A percentile compares a stretch with the other conserved stretches of the same genome.
Evolutionary conservation across 2,329 filamentous ascomycete species (phyloP).

Genomic region (Myriosclerotinia duriaeana): DNA sequence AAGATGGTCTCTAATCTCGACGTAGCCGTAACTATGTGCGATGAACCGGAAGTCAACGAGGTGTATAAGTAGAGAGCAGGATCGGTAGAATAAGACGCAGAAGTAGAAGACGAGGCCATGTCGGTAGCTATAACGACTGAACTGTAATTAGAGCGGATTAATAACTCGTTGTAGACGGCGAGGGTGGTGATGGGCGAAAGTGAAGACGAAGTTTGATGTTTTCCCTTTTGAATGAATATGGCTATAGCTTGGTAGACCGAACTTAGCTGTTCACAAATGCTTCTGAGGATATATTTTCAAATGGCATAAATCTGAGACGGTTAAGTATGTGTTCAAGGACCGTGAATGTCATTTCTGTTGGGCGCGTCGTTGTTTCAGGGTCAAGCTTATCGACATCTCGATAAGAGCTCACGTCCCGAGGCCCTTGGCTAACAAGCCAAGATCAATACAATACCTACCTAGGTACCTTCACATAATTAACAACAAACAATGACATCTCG

Average conservation of each 20-base stretch:
- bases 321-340: background rate
- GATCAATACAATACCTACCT: background rate
- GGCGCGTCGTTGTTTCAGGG: slow-evolving; percentile 12
- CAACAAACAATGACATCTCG: slow-evolving; percentile 5
- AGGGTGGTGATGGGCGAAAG: background rate
- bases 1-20: slow-evolving; percentile 95
- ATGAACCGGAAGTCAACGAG: slow-evolving; percentile 90
- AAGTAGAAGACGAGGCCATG: slow-evolving; percentile 39
- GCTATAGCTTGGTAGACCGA: background rate
- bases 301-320: background rate
- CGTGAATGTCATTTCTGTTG: slow-evolving; percentile 10
- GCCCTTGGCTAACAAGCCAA: too few species aligned
- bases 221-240: background rate
- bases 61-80: slow-evolving; percentile 90
- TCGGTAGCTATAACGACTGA: slow-evolving; percentile 21
- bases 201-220: background rate
- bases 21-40: slow-evolving; percentile 93
- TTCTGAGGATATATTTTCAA: background rate
- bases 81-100: slow-evolving; percentile 49
- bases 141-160: slow-evolving; percentile 3
- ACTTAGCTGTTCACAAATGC: background rate
- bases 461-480: slow-evolving; percentile 7
- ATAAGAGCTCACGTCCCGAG: slow-evolving; percentile 4
- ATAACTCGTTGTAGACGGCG: background rate
- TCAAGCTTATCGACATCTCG: slow-evolving; percentile 19